Evolutionary conservation across 2,329 filamentous ascomycete genomes (phyloP), one percentile per base, ranked within the genome.

Genomic region (Akanthomyces muscarius): DNA sequence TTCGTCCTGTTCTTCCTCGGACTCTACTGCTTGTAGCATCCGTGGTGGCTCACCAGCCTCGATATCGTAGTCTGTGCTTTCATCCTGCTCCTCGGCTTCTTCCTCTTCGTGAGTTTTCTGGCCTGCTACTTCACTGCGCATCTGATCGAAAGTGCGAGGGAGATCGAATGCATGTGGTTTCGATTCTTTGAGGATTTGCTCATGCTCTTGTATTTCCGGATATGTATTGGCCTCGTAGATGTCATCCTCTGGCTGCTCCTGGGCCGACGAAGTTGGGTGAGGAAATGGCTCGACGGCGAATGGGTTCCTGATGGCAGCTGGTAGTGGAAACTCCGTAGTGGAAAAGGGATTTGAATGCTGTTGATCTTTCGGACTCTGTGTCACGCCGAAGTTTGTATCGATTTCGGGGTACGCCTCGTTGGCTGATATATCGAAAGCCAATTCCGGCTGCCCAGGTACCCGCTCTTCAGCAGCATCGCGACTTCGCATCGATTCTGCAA

Each of bases 51-150:
- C 63, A 18, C 23, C 36, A 23, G 57, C 45, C 16, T 56, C 52
- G 13, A 58, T 48, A 36, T 59, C 55, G 28, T 58, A 60, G 30
- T 63, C 54, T 21, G 54, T 59, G 25, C 69, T 65, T 23, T 72
- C 68, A 4, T 68, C 70, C 21, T 68, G 68, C 18, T 69, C 69
- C 18, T 36, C 30, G 28, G 14, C 13, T 42, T 18, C 2, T 60
- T 44, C 53, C 8, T 55, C 47, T 23, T 21, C 25, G 16, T 5
- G 25, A 33, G 25, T 13, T 18, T 21, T 10, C 56, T 50, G 30
- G 5, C 33, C n/a, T 13, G 45, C 16, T n/a, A 33, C 21, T 3
- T 41, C 13, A 25, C 21, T 38, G 2, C 7, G 14, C 44, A 21
- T n/a, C 8, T 59, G 44, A 41, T 28, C 16, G n/a, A 50, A n/a